phyloP scores from a whole-genome alignment of 257 asterid genomes.

The Forsythia viridissima region DNA sequence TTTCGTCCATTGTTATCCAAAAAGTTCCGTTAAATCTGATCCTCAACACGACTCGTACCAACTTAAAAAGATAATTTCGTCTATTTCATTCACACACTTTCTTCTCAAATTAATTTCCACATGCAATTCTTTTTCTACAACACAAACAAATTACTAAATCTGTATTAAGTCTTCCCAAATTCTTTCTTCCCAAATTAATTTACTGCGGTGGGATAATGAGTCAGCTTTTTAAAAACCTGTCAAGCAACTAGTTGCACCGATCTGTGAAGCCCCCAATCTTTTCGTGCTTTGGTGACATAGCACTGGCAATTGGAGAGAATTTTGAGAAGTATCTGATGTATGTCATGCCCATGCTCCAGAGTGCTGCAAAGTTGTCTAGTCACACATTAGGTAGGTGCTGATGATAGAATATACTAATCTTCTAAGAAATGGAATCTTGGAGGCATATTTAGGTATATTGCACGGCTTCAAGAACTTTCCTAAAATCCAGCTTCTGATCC shows the following conservation, averaged over 20 bases:
- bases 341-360: conserved; percentile 37
- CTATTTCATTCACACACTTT: too few species aligned
- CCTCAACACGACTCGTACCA: too few species aligned
- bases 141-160: too few species aligned
- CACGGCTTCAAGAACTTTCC: conserved; percentile 32
- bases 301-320: conserved; percentile 35
- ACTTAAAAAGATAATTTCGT: too few species aligned
- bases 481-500: conserved; percentile 32
- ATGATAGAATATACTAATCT: conserved; percentile 33
- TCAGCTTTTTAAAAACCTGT: conserved; percentile 28
- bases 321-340: conserved; percentile 33
- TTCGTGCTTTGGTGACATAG: conserved; percentile 36
- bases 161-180: too few species aligned
- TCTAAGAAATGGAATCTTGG: conserved; percentile 30
- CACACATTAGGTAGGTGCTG: conserved; percentile 23
- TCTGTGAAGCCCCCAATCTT: conserved; percentile 40
- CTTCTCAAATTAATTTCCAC: too few species aligned
- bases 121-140: too few species aligned
- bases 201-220: conserved; percentile 36
- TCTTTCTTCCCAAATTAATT: conserved; percentile 12
- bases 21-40: too few species aligned
- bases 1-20: too few species aligned
- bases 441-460: conserved; percentile 34
- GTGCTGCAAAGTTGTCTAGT: conserved; percentile 32
- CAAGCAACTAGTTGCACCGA: conserved; percentile 33